A percentile compares a stretch with the other conserved stretches of the same genome.
These are phyloP conservation scores for Epichloe aotearoae DNA, from an alignment of 2,329 filamentous ascomycete genomes.

Conservation along the genomic window DNA sequence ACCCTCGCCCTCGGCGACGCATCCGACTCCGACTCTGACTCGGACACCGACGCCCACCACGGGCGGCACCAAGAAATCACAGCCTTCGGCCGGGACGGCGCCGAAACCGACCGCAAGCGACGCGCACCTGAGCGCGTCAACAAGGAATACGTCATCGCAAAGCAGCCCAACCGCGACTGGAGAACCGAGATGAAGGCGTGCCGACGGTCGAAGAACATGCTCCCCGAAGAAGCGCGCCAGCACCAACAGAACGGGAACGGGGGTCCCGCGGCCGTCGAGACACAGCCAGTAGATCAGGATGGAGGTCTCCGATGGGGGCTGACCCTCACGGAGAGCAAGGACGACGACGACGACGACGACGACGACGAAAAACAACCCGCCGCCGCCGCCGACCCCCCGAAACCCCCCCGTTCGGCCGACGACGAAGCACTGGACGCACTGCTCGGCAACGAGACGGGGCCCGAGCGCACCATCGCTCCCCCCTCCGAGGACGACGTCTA, in stretches of 20 bases:
- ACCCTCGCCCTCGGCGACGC: slow-evolving; percentile 23
- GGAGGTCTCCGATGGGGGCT: slow-evolving; percentile 44
- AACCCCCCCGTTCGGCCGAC: slow-evolving; percentile 18
- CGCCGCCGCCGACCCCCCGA: neutral
- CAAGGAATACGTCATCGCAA: slow-evolving; percentile 41
- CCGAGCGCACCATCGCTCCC: slow-evolving; percentile 38
- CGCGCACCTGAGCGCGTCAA: slow-evolving; percentile 14
- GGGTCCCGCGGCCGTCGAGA: slow-evolving; percentile 13
- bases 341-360: neutral
- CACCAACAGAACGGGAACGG: slow-evolving; percentile 20
- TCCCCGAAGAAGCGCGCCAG: slow-evolving; percentile 42
- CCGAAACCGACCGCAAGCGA: slow-evolving; percentile 26
- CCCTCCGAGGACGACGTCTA: slow-evolving; percentile 55
- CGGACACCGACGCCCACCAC: slow-evolving; percentile 26
- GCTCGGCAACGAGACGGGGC: slow-evolving; percentile 37
- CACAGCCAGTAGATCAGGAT: slow-evolving; percentile 30
- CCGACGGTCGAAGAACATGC: slow-evolving; percentile 36
- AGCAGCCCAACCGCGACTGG: slow-evolving; percentile 50
- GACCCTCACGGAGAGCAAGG: slow-evolving; percentile 34
- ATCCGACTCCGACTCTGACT: slow-evolving; percentile 33
- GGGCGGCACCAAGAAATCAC: slow-evolving; percentile 33
- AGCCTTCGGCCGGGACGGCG: slow-evolving; percentile 33
- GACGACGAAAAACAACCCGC: slow-evolving; percentile 11
- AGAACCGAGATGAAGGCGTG: slow-evolving; percentile 37
- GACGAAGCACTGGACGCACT: slow-evolving; percentile 54